Base-by-base conservation (phyloP, 345 rosid genomes). In the Eucalyptus albens region DNA sequence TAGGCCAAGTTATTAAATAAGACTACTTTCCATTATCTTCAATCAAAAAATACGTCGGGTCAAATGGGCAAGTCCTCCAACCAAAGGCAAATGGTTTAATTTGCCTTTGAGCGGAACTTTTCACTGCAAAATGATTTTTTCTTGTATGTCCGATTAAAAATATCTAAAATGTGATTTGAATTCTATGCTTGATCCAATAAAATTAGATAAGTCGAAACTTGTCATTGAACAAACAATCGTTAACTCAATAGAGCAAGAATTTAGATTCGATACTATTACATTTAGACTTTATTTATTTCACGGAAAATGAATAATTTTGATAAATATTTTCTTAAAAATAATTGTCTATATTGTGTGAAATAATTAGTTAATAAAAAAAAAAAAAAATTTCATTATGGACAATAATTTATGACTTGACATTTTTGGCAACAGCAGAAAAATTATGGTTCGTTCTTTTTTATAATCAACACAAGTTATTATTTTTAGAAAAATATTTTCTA, bases 291-390 rank as follows among this genome's bases (percentile, higher is more conserved):
- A 53, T 53, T 53, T 53, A 2, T 53, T 53, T 53, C 5, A 8
- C 2, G 0, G 0, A 53, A 53, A 53, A 21, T 21, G 2, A 53
- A 53, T 53, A 10, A 2, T 53, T 53, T 53, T 53, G 2, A 53
- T 53, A 53, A 19, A 19, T 8, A 21, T 53, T 53, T 53, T 53
- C 26, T 53, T 53, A 21, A 21, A 53, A 21, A 4, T 53, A 53
- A 53, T 8, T 21, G 5, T 53, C 4, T 53, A 21, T 19, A 21
- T 53, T 19, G 24, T 21, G 11, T 4, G 59, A 8, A 53, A 53
- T 53, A 53, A 53, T 53, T 53, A 53, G 5, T 53, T 53, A 21
- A 53, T 53, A 19, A 21, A 6, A 6, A 33, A 19, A 21, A 6
- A 6, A 33, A 50, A 50, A 6, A 0, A 16, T 19, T 53, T 53